These are phyloP conservation scores for Alternaria conjuncta DNA, from an alignment of 2,329 filamentous ascomycete genomes.

Conservation along the genomic window DNA sequence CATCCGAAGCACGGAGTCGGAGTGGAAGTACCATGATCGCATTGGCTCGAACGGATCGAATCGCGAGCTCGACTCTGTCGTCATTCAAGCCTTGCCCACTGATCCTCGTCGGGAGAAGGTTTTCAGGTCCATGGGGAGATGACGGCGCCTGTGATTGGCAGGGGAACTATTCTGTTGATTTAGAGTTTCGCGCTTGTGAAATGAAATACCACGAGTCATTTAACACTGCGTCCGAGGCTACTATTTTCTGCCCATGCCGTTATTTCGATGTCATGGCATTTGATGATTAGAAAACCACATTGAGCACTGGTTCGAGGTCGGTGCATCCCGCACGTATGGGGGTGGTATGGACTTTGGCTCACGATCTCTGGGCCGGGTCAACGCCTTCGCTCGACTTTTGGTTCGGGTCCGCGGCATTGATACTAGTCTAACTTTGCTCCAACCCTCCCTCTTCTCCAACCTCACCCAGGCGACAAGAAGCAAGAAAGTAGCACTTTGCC, in stretches of 20 bases:
- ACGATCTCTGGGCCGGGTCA: neutral
- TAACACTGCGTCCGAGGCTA: neutral
- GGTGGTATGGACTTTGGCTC: neutral
- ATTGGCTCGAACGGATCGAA: slow-evolving; percentile 35
- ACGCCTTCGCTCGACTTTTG: neutral
- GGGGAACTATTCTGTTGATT: neutral
- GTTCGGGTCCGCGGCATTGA: neutral
- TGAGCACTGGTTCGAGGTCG: neutral
- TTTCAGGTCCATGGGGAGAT: slow-evolving; percentile 20
- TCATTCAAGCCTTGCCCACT: slow-evolving; percentile 29
- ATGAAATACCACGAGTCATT: neutral
- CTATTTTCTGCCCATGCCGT: neutral
- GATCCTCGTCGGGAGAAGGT: slow-evolving; percentile 40
- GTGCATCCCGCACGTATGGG: neutral
- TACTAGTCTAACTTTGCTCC: neutral
- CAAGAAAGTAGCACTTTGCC: neutral
- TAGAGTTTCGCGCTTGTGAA: neutral
- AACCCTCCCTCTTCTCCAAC: neutral
- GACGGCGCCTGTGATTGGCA: neutral
- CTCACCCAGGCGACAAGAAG: neutral
- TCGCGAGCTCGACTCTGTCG: slow-evolving; percentile 37
- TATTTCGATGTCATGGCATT: neutral
- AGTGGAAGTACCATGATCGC: slow-evolving; percentile 33
- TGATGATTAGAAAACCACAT: neutral
- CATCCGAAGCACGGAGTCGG: slow-evolving; percentile 31